Conservation (phyloP, 306 rosid genomes). For the Dryas drummondii region DNA sequence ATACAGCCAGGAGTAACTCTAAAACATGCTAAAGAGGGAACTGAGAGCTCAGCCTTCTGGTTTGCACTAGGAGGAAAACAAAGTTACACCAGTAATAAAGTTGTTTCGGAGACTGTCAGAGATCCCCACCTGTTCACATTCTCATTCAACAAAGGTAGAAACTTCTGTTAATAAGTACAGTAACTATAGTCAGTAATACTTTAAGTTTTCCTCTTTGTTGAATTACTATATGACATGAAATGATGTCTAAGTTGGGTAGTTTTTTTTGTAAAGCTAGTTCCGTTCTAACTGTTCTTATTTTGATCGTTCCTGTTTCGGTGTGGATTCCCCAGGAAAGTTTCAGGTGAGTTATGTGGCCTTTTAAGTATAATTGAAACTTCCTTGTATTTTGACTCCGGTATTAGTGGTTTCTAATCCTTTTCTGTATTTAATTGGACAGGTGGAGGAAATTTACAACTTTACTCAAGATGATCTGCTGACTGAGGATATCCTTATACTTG, state of each 20-base stretch:
- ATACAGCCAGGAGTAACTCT: conserved; percentile 83
- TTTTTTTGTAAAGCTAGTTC: conserved; percentile 25
- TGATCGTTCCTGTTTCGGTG: conserved; percentile 34
- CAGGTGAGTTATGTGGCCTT: conserved; percentile 61
- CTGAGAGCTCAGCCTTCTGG: conserved; percentile 98
- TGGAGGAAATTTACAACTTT: conserved; percentile 86
- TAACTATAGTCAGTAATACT: not conserved
- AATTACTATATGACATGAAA: not conserved
- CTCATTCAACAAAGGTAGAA: conserved; percentile 72
- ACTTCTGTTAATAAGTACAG: conserved; percentile 5
- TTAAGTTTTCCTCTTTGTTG: conserved; percentile 1
- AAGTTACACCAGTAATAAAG: conserved; percentile 68
- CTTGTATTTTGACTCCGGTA: conserved; percentile 9
- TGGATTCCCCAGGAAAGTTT: conserved; percentile 76
- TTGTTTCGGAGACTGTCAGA: conserved; percentile 57
- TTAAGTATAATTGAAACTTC: conserved; percentile 14
- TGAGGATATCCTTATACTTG: conserved; percentile 89
- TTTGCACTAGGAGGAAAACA: conserved; percentile 94
- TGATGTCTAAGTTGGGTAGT: conserved; percentile 23
- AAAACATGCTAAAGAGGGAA: conserved; percentile 96
- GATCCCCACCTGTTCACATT: conserved; percentile 90
- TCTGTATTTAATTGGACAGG: conserved; percentile 45
- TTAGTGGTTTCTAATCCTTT: conserved; percentile 30
- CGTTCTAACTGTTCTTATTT: conserved; percentile 43
- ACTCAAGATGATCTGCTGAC: conserved; percentile 93